phyloP scores from a whole-genome alignment of 257 asterid species.

The Mentha longifolia region DNA sequence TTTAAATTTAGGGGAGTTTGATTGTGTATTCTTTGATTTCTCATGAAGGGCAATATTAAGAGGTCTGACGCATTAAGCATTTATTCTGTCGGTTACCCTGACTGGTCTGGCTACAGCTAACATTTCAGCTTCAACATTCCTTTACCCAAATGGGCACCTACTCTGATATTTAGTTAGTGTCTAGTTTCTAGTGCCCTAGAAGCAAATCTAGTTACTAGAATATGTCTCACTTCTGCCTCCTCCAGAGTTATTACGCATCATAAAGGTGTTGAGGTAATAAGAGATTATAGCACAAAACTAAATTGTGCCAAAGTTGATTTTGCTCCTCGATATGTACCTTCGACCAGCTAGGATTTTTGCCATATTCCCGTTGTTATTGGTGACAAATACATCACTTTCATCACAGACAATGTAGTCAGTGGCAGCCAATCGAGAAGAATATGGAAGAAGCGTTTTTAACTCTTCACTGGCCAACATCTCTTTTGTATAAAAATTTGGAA shows the following conservation, averaged over 20 bases:
- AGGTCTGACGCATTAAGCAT: not conserved
- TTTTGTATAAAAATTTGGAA: constrained; percentile 92
- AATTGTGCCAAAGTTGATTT: constrained; percentile 22
- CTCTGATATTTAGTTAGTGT: constrained; percentile 3
- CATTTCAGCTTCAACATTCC: not conserved
- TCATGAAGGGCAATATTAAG: not conserved
- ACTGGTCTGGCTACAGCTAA: not conserved
- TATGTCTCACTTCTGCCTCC: constrained; percentile 7
- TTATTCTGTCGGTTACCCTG: not conserved
- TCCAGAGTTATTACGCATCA: not conserved
- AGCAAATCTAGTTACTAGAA: constrained; percentile 14
- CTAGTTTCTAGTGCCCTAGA: constrained; percentile 9
- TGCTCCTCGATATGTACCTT: constrained; percentile 54
- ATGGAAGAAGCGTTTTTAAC: constrained; percentile 72
- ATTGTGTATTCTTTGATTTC: not conserved
- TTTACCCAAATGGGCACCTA: not conserved
- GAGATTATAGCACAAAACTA: not conserved
- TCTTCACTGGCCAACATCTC: constrained; percentile 90
- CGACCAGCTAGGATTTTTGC: constrained; percentile 99
- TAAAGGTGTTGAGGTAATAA: not conserved
- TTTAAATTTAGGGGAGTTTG: too few species aligned
- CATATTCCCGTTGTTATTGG: constrained; percentile 98
- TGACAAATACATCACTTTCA: constrained; percentile 95
- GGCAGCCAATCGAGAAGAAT: constrained; percentile 97
- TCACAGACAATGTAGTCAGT: constrained; percentile 90